phyloP scores from a whole-genome alignment of 2,329 filamentous ascomycete genomes.

The Zasmidium cellare region DNA sequence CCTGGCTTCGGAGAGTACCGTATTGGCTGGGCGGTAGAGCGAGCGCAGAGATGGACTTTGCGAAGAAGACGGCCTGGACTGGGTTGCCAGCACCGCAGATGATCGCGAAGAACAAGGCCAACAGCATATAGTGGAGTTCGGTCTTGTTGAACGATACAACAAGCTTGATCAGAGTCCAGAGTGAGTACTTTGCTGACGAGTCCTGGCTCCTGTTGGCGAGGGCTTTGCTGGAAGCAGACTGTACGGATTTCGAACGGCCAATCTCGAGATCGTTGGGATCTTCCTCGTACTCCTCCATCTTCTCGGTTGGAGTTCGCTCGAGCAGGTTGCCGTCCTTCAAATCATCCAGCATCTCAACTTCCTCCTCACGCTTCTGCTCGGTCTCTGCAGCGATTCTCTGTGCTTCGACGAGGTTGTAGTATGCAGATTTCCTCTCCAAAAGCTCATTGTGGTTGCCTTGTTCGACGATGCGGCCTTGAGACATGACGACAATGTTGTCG shows the following conservation, averaged over 20 bases:
- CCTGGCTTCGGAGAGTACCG: constrained; percentile 63
- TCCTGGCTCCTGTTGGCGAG: constrained; percentile 52
- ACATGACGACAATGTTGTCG: constrained; percentile 95
- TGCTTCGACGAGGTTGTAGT: constrained; percentile 82
- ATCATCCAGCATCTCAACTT: constrained; percentile 28
- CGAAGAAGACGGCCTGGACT: constrained; percentile 76
- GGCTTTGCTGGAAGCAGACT: constrained; percentile 68
- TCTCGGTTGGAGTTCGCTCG: constrained; percentile 22
- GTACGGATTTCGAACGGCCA: constrained; percentile 50
- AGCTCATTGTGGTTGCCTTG: constrained; percentile 86
- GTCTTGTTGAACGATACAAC: constrained; percentile 76
- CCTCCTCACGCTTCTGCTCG: constrained; percentile 56
- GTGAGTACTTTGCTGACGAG: constrained; percentile 56
- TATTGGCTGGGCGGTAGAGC: constrained; percentile 57
- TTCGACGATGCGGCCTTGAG: constrained; percentile 80
- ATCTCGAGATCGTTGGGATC: constrained; percentile 66
- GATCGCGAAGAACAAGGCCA: constrained; percentile 71
- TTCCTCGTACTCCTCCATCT: constrained; percentile 34
- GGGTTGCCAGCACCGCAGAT: constrained; percentile 82
- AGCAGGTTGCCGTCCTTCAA: constrained; percentile 33
- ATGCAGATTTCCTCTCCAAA: constrained; percentile 69
- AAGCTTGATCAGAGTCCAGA: constrained; percentile 76
- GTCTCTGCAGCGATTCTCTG: constrained; percentile 72
- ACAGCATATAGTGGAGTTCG: constrained; percentile 70
- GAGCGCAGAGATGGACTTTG: constrained; percentile 78